Evolutionary conservation across 164 flowering plant species (phyloP).

Genomic region (Stephania japonica): DNA sequence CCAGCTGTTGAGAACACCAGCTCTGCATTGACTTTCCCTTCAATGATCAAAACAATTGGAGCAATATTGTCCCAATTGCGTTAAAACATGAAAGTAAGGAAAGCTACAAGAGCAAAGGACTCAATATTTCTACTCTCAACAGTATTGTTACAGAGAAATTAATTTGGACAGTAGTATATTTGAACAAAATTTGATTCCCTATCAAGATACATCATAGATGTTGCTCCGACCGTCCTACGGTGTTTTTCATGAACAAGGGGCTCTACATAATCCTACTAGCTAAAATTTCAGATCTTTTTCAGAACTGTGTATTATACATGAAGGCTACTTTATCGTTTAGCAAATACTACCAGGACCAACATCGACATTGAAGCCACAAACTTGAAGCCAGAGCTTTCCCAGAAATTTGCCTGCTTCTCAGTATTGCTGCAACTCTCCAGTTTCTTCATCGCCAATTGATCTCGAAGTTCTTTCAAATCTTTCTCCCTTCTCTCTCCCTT

Average conservation of each 20-base stretch:
- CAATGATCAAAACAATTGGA: no score
- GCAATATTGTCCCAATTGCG: no score
- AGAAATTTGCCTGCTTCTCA: constrained; percentile 57
- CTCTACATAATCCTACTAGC: neutral
- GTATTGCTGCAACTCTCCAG: constrained; percentile 19
- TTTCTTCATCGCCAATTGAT: constrained; percentile 55
- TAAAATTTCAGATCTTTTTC: constrained; percentile 7
- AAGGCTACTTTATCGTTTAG: constrained; percentile 49
- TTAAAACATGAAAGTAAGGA: no score
- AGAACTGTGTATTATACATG: neutral
- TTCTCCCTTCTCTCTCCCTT: constrained; percentile 84
- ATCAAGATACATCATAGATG: no score
- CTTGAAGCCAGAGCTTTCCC: constrained; percentile 87
- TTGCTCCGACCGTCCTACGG: neutral
- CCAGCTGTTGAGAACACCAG: no score
- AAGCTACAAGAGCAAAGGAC: no score
- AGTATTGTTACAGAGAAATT: neutral
- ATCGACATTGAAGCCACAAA: constrained; percentile 80
- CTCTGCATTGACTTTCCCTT: no score
- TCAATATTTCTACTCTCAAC: no score
- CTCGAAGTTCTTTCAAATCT: constrained; percentile 75
- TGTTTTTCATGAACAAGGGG: neutral
- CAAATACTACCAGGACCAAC: constrained; percentile 71
- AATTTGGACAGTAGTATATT: neutral
- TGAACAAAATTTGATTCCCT: neutral